Conservation (phyloP, 495 filamentous ascomycete species). For the Podospora didyma region DNA sequence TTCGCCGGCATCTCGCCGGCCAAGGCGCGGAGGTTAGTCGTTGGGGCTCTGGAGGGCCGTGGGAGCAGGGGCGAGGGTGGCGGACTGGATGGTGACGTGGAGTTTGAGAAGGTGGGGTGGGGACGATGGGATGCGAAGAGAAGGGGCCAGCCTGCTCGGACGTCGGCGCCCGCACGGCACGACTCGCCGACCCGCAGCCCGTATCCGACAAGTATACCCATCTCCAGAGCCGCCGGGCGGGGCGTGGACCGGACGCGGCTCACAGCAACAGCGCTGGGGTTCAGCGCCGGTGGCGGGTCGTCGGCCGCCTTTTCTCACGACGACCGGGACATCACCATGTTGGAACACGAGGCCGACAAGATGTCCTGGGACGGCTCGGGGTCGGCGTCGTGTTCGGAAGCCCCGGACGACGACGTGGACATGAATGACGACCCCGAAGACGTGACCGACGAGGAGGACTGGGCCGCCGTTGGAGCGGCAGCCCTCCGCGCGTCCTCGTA, state of each 20-base stretch:
- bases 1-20: slow-evolving; percentile 88
- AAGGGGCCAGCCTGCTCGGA: slow-evolving; percentile 59
- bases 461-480: slow-evolving; percentile 84
- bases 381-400: slow-evolving; percentile 70
- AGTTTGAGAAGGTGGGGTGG: slow-evolving; percentile 97
- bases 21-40: slow-evolving; percentile 85
- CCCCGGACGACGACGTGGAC: slow-evolving; percentile 66
- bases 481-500: slow-evolving; percentile 73
- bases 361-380: slow-evolving; percentile 83
- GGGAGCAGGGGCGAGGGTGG: slow-evolving; percentile 58
- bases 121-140: slow-evolving; percentile 87
- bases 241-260: slow-evolving; percentile 44
- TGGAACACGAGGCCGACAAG: slow-evolving; percentile 87
- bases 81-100: slow-evolving; percentile 70
- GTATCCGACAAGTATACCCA: slow-evolving; percentile 62
- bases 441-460: slow-evolving; percentile 95
- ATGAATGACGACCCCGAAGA: slow-evolving; percentile 68
- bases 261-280: slow-evolving; percentile 32
- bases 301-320: slow-evolving; percentile 68
- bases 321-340: slow-evolving; percentile 67
- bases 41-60: slow-evolving; percentile 75
- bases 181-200: slow-evolving; percentile 46
- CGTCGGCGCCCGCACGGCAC: slow-evolving; percentile 39
- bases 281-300: slow-evolving; percentile 50
- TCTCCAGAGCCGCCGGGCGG: slow-evolving; percentile 50